phyloP scores from a whole-genome alignment of 805 yeast species.

The Kluyveromyces starmeri region DNA sequence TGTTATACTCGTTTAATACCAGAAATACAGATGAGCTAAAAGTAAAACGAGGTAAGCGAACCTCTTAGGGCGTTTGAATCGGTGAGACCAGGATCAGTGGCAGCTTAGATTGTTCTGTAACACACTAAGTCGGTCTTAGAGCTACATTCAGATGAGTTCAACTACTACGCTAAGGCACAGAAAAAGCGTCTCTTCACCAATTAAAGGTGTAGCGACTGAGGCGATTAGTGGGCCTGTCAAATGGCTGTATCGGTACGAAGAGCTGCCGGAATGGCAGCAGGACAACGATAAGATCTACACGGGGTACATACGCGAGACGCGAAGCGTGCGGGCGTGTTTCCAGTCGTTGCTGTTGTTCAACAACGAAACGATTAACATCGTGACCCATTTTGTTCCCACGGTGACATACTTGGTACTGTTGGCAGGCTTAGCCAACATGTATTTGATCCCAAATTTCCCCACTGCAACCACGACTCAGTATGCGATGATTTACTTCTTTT shows the following conservation, averaged over 20 bases:
- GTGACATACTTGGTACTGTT: conserved; percentile 21
- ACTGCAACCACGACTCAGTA: conserved; percentile 38
- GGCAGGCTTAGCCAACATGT: conserved; percentile 21
- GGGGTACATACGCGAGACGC: conserved; percentile 56
- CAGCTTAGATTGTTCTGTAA: too few species aligned
- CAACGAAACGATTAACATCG: conserved; percentile 67
- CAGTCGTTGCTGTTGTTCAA: conserved; percentile 46
- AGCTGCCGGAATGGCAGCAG: conserved; percentile 63
- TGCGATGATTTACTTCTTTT: conserved; percentile 44
- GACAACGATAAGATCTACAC: conserved; percentile 60
- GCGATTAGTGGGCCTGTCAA: not conserved
- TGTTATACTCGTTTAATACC: too few species aligned
- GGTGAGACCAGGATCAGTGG: too few species aligned
- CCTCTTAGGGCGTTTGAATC: too few species aligned
- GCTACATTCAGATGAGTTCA: conserved; percentile 19
- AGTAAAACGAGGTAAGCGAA: too few species aligned
- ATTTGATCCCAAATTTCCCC: conserved; percentile 26
- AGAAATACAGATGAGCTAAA: too few species aligned
- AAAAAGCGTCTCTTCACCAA: conserved; percentile 4
- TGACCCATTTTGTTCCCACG: conserved; percentile 49
- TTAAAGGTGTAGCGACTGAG: not conserved
- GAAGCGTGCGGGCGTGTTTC: conserved; percentile 38
- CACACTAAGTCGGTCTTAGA: too few species aligned
- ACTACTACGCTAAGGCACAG: conserved; percentile 16
- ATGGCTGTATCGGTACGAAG: conserved; percentile 34